Evolutionary conservation across 129 eudicot species (phyloP), one percentile per base, ranked within the genome.

Genomic region (Sambucus nigra): DNA sequence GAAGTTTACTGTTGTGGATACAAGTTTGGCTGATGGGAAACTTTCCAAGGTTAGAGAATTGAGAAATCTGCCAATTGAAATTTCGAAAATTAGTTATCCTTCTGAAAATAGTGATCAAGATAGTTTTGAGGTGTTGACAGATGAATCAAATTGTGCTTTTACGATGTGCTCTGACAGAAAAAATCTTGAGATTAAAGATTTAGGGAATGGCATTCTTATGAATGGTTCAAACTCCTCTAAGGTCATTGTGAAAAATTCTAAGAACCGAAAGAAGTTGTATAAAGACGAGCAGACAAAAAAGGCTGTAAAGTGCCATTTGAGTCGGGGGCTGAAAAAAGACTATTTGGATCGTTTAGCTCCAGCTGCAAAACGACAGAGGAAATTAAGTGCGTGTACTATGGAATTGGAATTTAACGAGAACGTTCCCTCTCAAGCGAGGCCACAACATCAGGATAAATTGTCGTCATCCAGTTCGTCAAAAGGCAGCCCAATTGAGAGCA

Each of bases 1-100:
- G 42, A 60, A 65, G 25, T 78, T 81, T 66, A 81, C 76, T 0
- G 77, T 76, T 12, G 84, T 79, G 11, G 93, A 86, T 70, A 76
- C 92, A 13, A 76, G 95, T 58, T 66, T 81, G 60, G 23, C 66
- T 35, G 63, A 64, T 18, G 84, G 77, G 5, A 69, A 55, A 26
- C 32, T 48, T 1, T 32, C 32, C 15, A 63, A 38, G 49, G n/a
- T 76, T 25, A 64, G 71, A 53, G 80, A 81, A 40, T 23, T 76
- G 71, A 79, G 64, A 60, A 45, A 48, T 50, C 38, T 70, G 61
- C 80, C 70, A 4, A 5, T 25, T 23, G 70, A 68, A 47, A 31
- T 59, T 25, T 51, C 57, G 20, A 21, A 53, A 38, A 50, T 12
- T 40, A 15, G 52, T 57, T 41, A 54, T 3, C 64, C 19, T 61